Base-by-base conservation (phyloP, 2,329 filamentous ascomycete species). In the Davidsoniella virescens region DNA sequence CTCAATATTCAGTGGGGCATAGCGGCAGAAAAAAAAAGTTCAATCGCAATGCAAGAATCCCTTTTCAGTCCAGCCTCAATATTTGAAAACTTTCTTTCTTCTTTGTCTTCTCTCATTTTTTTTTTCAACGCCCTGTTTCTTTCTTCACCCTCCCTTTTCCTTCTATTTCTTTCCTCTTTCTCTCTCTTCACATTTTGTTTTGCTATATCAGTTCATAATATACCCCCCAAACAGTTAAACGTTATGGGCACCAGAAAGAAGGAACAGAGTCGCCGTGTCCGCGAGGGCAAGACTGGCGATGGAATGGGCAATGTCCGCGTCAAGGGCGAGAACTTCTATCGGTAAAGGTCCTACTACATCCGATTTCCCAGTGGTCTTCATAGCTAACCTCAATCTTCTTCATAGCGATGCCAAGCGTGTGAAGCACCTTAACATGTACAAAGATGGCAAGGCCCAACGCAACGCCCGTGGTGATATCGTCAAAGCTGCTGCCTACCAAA, bases 251-350 rank as follows among this genome's bases (percentile, higher is more conserved):
- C 80, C 60, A 82, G 78, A 60, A 96, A 96, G 75, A 95, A 95
- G 68, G 90, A 96, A 69, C 80, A 79, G 56, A 76, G 71, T 64
- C 81, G 90, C 68, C 83, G 84, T 64, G 75, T 75, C 70, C 84
- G 87, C 65, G 80, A 95, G 75, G 87, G 86, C 58, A 90, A 88
- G 70, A 76, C 76, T 46, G 76, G 77, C 57, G 83, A 92, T 78
- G 87, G 87, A 64, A 87, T 94, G 78, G 80, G 70, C 60, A 96
- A 96, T 69, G 85, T 96, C 62, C 86, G 82, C 61, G 73, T 80
- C 59, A 98, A 98, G 70, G 92, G 92, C 68, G 90, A 96, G 73
- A 96, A 96, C 72, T 98, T 96, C 70, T 96, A 96, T 71, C 80
- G 85, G 74, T 82, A 70, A 57, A 33, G 29, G 72, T 55, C 33